A percentile compares a stretch with the other conserved stretches of the same genome.
Evolutionary conservation across 2,329 filamentous ascomycete genomes (phyloP).

Genomic region (Sclerotinia spermophila): DNA sequence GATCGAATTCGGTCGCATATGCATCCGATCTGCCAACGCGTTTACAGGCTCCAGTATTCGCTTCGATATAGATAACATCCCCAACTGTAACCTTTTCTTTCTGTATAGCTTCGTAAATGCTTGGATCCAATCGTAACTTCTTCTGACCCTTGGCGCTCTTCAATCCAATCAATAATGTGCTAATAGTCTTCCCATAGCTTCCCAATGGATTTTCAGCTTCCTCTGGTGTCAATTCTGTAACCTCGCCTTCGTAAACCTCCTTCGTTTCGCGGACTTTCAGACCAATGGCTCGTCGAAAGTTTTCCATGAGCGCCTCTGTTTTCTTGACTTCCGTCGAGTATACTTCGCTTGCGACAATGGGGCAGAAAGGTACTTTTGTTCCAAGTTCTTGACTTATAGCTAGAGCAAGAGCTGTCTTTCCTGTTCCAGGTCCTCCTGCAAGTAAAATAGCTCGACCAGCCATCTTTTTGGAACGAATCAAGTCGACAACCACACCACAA

Average conservation of each 20-base stretch:
- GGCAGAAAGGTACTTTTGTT: conserved; percentile 97
- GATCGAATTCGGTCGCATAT: conserved; percentile 96
- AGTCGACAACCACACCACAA: conserved; percentile 90
- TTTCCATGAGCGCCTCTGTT: conserved; percentile 98
- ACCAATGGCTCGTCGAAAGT: conserved; percentile 94
- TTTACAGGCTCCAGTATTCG: conserved; percentile 97
- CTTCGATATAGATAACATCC: conserved; percentile 98
- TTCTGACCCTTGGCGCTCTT: conserved; percentile 97
- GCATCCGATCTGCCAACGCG: conserved; percentile 93
- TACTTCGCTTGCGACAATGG: conserved; percentile 96
- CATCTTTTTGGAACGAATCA: conserved; percentile 97
- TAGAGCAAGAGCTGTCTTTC: conserved; percentile 93
- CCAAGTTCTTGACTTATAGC: conserved; percentile 96
- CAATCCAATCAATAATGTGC: conserved; percentile 87
- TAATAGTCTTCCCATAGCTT: conserved; percentile 96
- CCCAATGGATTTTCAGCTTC: conserved; percentile 97
- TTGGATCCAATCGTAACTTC: conserved; percentile 93
- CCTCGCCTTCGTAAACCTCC: conserved; percentile 98
- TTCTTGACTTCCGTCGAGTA: conserved; percentile 99
- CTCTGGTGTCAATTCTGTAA: conserved; percentile 94
- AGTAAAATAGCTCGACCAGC: conserved; percentile 89
- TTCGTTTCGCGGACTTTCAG: conserved; percentile 97
- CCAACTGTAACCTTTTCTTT: conserved; percentile 95
- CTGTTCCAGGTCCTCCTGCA: conserved; percentile 90
- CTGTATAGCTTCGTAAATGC: conserved; percentile 98